Evolutionary conservation across 179 eudicot species (phyloP).

Genomic region (Beta corolliflora): DNA sequence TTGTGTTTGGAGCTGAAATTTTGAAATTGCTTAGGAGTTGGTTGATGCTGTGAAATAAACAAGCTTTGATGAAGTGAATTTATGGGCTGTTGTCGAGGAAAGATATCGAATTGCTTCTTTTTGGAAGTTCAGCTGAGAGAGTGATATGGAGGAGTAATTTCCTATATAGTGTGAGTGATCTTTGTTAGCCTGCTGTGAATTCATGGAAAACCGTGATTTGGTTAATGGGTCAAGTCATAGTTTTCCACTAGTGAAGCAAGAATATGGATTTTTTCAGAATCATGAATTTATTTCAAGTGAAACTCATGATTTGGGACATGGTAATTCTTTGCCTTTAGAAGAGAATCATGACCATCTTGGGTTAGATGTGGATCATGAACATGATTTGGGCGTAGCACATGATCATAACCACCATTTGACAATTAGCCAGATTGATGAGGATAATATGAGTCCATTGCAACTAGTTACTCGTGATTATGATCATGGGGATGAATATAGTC

Average conservation of each 20-base stretch:
- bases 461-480: conserved; percentile 22
- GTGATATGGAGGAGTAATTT: conserved; percentile 4
- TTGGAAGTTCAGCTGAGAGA: not conserved
- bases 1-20: conserved; percentile 6
- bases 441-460: conserved; percentile 26
- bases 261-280: conserved; percentile 32
- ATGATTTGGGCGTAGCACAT: conserved; percentile 30
- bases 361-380: conserved; percentile 22
- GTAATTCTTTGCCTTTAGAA: conserved; percentile 27
- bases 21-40: not conserved
- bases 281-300: conserved; percentile 33
- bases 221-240: conserved; percentile 28
- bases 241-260: conserved; percentile 34
- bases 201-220: conserved; percentile 36
- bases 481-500: conserved; percentile 30
- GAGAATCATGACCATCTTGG: conserved; percentile 24
- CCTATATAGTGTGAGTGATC: not conserved
- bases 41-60: not conserved
- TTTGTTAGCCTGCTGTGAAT: not conserved
- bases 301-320: conserved; percentile 33
- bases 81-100: not conserved
- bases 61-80: conserved; percentile 7
- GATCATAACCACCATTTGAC: conserved; percentile 32
- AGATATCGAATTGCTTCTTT: not conserved
- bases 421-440: conserved; percentile 38